Evolutionary conservation across 805 yeast genomes (phyloP), one percentile per base, ranked within the genome.

Genomic region (Vanderwaltozyma tropicalis): DNA sequence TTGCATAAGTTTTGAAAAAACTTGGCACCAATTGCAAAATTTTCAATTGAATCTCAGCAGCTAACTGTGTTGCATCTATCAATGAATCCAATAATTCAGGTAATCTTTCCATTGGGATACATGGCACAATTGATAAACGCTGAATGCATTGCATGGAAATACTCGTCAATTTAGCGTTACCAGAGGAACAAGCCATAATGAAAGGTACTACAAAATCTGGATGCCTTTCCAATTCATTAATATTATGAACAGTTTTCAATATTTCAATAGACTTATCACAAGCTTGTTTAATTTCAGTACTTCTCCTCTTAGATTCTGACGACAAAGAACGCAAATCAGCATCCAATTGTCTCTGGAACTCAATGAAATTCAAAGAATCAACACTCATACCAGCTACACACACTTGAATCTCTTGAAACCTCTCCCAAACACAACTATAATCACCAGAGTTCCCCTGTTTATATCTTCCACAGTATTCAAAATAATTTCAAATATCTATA

Each of bases 1-100:
- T 53, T 1, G 76, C 66, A 53, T 86, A 86, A 16, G 67, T 71
- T 50, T 77, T 82, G 54, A 80, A 74, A 25, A 89, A 63, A 2
- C 78, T 66, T 0, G 96, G 96, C 17, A 89, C 65, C 11, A 84
- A 67, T 61, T 89, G 98, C 28, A 89, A 62, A 11, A 87, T 78
- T 52, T 87, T 84, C 44, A 92, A 68, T 58, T 89, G 96, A 32
- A 85, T 80, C 30, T 88, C 96, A 19, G 75, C 68, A 0, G 92
- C 82, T 12, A 82, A 63, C 48, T 77, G 78, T 0, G 89, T 74
- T 0, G 94, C 84, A 40, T 83, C 88, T 24, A 69, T 66, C 25
- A 86, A 66, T 0, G 87, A 78, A 28, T 75, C 80, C 16, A 89
- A 61, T 6, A 89, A 67, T 5, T 70, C 70, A 15, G 67, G 67